These are phyloP conservation scores for Elaeagnus macrophylla DNA, from an alignment of 306 rosid genomes.

Conservation along the genomic window DNA sequence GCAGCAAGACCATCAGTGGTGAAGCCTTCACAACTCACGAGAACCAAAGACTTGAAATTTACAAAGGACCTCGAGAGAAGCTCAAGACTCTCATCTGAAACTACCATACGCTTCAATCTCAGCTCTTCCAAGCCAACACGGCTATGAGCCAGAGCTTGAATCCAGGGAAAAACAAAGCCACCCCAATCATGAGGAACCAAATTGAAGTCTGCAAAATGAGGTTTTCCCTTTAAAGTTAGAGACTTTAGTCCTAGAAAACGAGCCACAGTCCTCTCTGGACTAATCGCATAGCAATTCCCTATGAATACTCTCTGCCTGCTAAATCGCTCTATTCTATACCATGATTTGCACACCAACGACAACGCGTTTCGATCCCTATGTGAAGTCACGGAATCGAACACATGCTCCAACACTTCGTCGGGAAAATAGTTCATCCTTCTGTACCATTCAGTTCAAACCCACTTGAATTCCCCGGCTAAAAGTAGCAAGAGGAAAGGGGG, in stretches of 20 bases:
- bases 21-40: conserved; percentile 89
- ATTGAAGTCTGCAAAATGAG: conserved; percentile 96
- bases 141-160: conserved; percentile 49
- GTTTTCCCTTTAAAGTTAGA: conserved; percentile 79
- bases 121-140: conserved; percentile 66
- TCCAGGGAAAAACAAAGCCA: conserved; percentile 68
- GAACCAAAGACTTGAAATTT: conserved; percentile 73
- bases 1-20: conserved; percentile 87
- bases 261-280: conserved; percentile 57
- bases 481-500: neutral
- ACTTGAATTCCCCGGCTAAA: conserved; percentile 17
- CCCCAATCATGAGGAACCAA: conserved; percentile 90
- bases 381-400: conserved; percentile 60
- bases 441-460: conserved; percentile 14
- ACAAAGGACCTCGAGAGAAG: conserved; percentile 65
- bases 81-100: conserved; percentile 75
- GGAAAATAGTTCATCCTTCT: conserved; percentile 77
- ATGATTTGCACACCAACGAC: conserved; percentile 76
- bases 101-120: conserved; percentile 81
- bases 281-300: conserved; percentile 81
- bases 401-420: conserved; percentile 84
- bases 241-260: conserved; percentile 65
- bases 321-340: conserved; percentile 72
- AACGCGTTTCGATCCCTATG: conserved; percentile 72
- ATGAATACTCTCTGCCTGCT: conserved; percentile 62